Base-by-base conservation (phyloP, 2,329 filamentous ascomycete species). In the Rhexocercosporidium sp. region DNA sequence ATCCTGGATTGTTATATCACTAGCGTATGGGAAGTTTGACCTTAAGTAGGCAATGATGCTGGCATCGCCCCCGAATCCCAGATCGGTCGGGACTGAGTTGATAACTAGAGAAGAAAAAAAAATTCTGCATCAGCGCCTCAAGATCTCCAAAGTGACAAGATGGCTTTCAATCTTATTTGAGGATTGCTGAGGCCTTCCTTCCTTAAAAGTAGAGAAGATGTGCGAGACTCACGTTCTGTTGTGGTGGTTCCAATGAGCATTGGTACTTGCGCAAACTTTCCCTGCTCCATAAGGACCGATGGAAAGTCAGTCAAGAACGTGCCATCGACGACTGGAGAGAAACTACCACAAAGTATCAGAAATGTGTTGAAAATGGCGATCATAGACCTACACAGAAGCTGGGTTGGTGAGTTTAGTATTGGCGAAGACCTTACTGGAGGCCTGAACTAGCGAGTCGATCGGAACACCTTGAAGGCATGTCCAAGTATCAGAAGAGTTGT, bases 241-340 rank as follows among this genome's bases (percentile, higher is more conserved):
- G 61, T 69, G 11, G 66, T 67, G 8, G 64, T 62, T 9, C 69
- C 67, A 18, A 66, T 66, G 25, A 71, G 27, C 1, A 66, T 59
- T 25, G 67, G 67, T 16, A 66, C 44, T 22, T 47, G 37, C 31
- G 59, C 27, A 44, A 71, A 68, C 37, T 67, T 59, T n/a, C 64
- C 62, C 25, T 65, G 25, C 14, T 29, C 31, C 53, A 69, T 59
- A 9, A 65, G 29, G 9, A 65, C 41, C 14, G 65, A 71, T 34
- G 57, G 65, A 25, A 59, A 64, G 11, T 65, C 51, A 60, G 47
- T 25, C 3, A 71, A 31, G 53, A 69, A 68, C 2, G 37, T 46
- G 4, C 62, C 65, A 56, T 71, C 69, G 16, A 66, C 29, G 18
- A 71, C 62, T n/a, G 64, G 63, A 44, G 61, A 56, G 37, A 67